A percentile compares a stretch with the other conserved stretches of the same genome.
Evolutionary conservation across 1,284 basidiomycete species (phyloP).

Genomic region (Ganoderma meredithae): DNA sequence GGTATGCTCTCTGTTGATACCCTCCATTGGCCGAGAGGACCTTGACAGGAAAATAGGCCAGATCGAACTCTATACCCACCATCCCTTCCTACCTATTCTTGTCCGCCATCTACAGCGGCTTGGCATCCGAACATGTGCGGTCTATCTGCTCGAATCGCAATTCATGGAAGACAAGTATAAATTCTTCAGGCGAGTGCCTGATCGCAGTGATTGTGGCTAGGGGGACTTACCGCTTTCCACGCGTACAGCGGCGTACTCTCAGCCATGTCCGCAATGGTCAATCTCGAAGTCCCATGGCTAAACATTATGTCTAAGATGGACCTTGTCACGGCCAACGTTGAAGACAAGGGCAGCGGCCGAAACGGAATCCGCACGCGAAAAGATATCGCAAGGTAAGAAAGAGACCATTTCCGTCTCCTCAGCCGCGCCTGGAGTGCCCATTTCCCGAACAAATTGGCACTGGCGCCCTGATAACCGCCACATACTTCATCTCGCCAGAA

Average conservation of each 20-base stretch:
- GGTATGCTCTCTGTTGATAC: slow-evolving; percentile 55
- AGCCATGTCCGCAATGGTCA: slow-evolving; percentile 99
- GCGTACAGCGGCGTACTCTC: slow-evolving; percentile 87
- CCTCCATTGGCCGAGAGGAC: background rate
- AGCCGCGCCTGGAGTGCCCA: background rate
- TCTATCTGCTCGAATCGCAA: slow-evolving; percentile 96
- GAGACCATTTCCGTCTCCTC: slow-evolving; percentile 10
- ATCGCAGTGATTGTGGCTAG: background rate
- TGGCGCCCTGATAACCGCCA: background rate
- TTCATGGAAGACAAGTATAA: slow-evolving; percentile 99
- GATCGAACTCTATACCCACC: slow-evolving; percentile 99
- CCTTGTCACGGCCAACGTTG: slow-evolving; percentile 75
- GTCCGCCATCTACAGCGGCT: slow-evolving; percentile 76
- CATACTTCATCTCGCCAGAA: background rate
- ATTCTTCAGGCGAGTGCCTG: slow-evolving; percentile 80
- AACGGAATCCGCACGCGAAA: slow-evolving; percentile 77
- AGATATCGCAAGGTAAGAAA: slow-evolving; percentile 76
- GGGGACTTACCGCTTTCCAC: slow-evolving; percentile 2
- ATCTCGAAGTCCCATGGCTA: slow-evolving; percentile 95
- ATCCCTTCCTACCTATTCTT: slow-evolving; percentile 93
- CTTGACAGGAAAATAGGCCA: slow-evolving; percentile 69
- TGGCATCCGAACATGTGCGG: slow-evolving; percentile 81
- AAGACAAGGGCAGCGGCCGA: slow-evolving; percentile 68
- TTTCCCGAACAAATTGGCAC: background rate
- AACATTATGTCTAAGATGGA: slow-evolving; percentile 99